These are phyloP conservation scores for Hypoxylon lenormandii DNA, from an alignment of 495 filamentous ascomycete species.

Conservation along the genomic window DNA sequence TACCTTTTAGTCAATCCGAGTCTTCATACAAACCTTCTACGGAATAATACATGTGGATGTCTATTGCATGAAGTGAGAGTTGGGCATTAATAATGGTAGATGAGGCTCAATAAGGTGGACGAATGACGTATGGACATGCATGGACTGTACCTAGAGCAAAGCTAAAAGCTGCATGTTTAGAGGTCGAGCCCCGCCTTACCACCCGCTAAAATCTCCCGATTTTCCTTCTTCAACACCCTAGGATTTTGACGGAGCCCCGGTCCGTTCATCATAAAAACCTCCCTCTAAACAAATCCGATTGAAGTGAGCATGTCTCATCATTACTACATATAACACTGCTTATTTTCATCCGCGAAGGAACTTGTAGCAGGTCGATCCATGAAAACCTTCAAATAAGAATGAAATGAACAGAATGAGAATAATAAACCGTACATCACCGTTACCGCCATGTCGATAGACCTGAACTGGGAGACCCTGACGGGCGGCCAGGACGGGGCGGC, in stretches of 20 bases:
- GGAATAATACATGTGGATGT: too few relatives aligned
- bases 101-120: too few relatives aligned
- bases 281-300: slow-evolving; percentile 3
- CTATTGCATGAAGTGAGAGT: background rate
- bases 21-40: background rate
- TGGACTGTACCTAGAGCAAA: too few relatives aligned
- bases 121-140: too few relatives aligned
- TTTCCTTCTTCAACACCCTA: too few relatives aligned
- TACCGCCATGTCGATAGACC: slow-evolving; percentile 87
- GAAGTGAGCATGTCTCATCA: slow-evolving; percentile 10
- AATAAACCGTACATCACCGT: slow-evolving; percentile 8
- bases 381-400: background rate
- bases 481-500: slow-evolving; percentile 84
- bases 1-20: background rate
- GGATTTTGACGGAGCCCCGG: background rate
- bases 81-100: background rate
- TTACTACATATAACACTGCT: slow-evolving; percentile 1
- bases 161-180: too few relatives aligned
- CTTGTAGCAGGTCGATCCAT: background rate
- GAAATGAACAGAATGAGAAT: slow-evolving; percentile 11
- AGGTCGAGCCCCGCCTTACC: too few relatives aligned
- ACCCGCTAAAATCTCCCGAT: too few relatives aligned
- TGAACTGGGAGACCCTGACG: slow-evolving; percentile 95
- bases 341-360: background rate
- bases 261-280: background rate